Evolutionary conservation across 345 rosid species (phyloP), one percentile per base, ranked within the genome.

Genomic region (Lagerstroemia speciosa): DNA sequence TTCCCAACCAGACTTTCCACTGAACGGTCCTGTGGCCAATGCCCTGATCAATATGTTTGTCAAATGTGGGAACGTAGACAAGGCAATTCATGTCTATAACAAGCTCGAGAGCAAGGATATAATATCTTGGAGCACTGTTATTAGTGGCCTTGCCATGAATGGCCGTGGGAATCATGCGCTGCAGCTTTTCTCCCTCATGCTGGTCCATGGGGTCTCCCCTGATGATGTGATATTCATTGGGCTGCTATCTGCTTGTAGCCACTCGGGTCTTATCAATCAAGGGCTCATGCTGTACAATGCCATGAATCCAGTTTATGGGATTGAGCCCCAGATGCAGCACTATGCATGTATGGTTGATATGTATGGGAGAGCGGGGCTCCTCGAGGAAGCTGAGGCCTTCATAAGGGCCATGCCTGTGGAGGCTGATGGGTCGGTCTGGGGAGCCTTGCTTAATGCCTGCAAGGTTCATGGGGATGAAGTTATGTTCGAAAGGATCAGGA

Each of bases 361-460:
- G 79, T 79, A 76, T n/a, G 82, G 75, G 6, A 53, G 73, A 64
- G 77, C 71, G 3, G 82, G 82, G 50, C 70, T 70, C n/a, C 62
- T 70, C 24, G 77, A 69, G 71, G 73, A 73, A 64, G 82, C 82
- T n/a, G 79, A 73, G 73, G 71, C 71, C 31, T 58, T 79, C 27
- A 62, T 76, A 27, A 76, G 73, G 55, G 71, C 76, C 26, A 70
- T 65, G 78, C 70, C 73, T 19, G 41, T 55, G 0, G 60, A 67
- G 38, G 69, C 70, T 14, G 73, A 78, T 10, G 75, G 73, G 32
- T 20, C 64, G 15, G 38, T 74, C 46, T 68, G 72, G 78, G 78
- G 72, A 61, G 73, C 78, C 38, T 34, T 78, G 69, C 66, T 68
- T 5, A 74, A 74, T 30, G 73, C 73, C 61, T 71, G 81, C 45